Conservation (phyloP, 495 filamentous ascomycete genomes). For the Penicillium desertorum region DNA sequence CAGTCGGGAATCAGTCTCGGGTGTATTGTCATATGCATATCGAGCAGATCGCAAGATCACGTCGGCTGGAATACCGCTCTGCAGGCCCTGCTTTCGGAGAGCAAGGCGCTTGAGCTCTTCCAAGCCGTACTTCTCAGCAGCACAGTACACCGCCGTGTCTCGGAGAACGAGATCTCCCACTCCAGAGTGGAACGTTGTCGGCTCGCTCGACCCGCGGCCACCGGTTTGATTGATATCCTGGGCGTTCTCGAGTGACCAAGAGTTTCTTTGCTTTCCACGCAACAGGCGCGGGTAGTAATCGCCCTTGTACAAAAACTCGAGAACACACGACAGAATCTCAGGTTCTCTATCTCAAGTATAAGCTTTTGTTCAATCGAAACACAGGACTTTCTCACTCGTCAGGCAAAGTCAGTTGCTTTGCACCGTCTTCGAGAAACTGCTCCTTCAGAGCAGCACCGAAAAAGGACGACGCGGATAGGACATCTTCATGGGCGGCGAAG, state of each 20-base stretch:
- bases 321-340: conserved; percentile 63
- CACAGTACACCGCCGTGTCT: conserved; percentile 90
- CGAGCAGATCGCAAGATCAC: conserved; percentile 87
- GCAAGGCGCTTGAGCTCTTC: conserved; percentile 84
- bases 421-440: conserved; percentile 55
- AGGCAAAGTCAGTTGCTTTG: conserved; percentile 58
- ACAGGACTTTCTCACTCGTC: conserved; percentile 47
- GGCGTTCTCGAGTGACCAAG: conserved; percentile 70
- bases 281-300: conserved; percentile 63
- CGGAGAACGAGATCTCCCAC: conserved; percentile 71
- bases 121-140: conserved; percentile 80
- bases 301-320: conserved; percentile 71
- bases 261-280: conserved; percentile 46
- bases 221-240: conserved; percentile 47
- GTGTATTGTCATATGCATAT: conserved; percentile 92
- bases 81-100: conserved; percentile 89
- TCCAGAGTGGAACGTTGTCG: conserved; percentile 69
- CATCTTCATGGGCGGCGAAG: conserved; percentile 70
- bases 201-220: conserved; percentile 65
- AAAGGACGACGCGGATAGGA: conserved; percentile 59
- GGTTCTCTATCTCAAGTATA: conserved; percentile 47
- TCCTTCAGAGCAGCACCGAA: conserved; percentile 56
- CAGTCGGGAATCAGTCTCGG: conserved; percentile 82
- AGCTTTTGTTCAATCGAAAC: background rate
- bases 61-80: conserved; percentile 77